phyloP scores from a whole-genome alignment of 176 grass and related monocot species.

The Oropetium thomaeum region DNA sequence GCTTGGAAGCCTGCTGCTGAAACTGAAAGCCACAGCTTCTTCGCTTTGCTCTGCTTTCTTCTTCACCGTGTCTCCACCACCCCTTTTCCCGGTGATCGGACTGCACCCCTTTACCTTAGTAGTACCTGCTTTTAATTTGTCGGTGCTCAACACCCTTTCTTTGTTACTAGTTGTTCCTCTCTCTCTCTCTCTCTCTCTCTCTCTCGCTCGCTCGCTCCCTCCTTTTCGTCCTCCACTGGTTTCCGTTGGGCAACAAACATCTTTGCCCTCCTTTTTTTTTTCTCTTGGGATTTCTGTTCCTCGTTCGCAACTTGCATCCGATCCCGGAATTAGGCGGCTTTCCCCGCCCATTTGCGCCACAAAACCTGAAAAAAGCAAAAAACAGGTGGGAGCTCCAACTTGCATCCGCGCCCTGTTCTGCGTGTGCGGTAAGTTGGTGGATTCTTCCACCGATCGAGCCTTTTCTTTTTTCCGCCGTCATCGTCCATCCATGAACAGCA shows the following conservation, averaged over 20 bases:
- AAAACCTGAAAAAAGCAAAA: neutral
- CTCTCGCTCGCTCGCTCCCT: neutral
- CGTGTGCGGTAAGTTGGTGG: neutral
- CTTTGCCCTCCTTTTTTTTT: slow-evolving; percentile 31
- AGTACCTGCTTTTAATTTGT: neutral
- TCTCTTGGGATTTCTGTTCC: neutral
- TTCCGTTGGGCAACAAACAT: slow-evolving; percentile 10
- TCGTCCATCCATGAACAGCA: neutral
- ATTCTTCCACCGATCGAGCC: neutral
- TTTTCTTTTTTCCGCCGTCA: neutral
- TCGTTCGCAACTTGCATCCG: slow-evolving; percentile 21
- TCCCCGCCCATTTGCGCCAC: neutral
- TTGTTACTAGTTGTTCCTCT: neutral
- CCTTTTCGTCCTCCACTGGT: too few species aligned
- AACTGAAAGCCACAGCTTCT: neutral
- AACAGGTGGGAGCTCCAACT: neutral
- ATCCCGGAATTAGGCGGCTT: neutral
- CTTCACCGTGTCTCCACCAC: neutral
- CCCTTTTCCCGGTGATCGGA: neutral
- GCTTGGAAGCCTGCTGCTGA: neutral
- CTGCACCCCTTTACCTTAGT: neutral
- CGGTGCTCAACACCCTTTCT: neutral
- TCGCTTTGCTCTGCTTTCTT: neutral
- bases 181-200: neutral
- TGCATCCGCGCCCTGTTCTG: neutral